Percentiles rank a stretch among this genome's conserved stretches.
phyloP scores from a whole-genome alignment of 257 asterid genomes.

The Solanum sitiens region DNA sequence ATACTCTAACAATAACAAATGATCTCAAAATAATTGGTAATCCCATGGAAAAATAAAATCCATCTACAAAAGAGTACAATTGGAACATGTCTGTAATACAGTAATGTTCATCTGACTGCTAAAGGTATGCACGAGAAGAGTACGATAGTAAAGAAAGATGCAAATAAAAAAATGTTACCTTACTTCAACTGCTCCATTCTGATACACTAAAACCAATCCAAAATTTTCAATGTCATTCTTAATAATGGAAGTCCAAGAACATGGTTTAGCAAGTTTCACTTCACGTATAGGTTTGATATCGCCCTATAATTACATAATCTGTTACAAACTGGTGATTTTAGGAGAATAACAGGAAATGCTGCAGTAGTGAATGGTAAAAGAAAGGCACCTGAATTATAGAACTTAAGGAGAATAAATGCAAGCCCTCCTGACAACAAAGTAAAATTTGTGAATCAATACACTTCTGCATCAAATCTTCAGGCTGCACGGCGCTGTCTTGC shows the following conservation, averaged over 20 bases:
- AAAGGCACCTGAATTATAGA: conserved; percentile 54
- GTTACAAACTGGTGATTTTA: conserved; percentile 8
- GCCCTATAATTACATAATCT: conserved; percentile 41
- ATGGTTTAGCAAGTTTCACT: conserved; percentile 59
- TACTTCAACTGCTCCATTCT: conserved; percentile 71
- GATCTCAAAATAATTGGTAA: background rate
- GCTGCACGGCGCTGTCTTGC: conserved; percentile 15
- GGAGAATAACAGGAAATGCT: background rate
- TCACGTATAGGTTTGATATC: conserved; percentile 20
- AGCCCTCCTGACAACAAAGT: conserved; percentile 66
- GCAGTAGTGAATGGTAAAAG: conserved; percentile 1
- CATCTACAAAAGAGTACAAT: background rate
- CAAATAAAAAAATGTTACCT: conserved; percentile 34
- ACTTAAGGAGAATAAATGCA: conserved; percentile 38
- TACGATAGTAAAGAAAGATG: background rate
- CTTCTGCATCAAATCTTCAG: conserved; percentile 12
- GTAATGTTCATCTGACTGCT: background rate
- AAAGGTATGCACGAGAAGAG: background rate
- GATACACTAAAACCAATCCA: conserved; percentile 61
- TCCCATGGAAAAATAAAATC: background rate
- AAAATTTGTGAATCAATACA: conserved; percentile 37
- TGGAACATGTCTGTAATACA: background rate
- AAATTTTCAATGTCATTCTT: conserved; percentile 35
- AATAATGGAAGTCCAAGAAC: conserved; percentile 73
- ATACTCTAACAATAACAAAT: background rate